These are phyloP conservation scores for Solanum ahanhuiri DNA, from an alignment of 257 asterid species.

Conservation along the genomic window DNA sequence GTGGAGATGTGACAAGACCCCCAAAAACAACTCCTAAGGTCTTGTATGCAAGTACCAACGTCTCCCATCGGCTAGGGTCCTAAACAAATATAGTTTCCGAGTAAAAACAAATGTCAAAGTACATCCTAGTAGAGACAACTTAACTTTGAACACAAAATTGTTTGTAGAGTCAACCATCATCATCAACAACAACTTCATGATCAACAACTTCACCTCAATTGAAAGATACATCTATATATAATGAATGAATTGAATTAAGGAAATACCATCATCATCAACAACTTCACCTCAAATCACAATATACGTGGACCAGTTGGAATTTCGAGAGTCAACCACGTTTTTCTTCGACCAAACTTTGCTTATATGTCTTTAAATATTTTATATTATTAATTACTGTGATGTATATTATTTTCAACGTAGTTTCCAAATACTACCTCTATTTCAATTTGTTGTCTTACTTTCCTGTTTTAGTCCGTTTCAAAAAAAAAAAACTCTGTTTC, in stretches of 20 bases:
- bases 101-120: background rate
- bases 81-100: background rate
- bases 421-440: background rate
- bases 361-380: background rate
- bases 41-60: constrained; percentile 28
- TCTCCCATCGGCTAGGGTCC: constrained; percentile 15
- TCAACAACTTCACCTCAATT: background rate
- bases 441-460: background rate
- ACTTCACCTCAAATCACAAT: background rate
- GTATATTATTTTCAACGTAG: background rate
- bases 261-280: background rate
- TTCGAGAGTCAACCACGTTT: background rate
- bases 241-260: background rate
- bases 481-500: background rate
- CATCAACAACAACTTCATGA: background rate
- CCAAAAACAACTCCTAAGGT: constrained; percentile 42
- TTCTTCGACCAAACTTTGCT: background rate
- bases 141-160: background rate
- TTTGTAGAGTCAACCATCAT: background rate
- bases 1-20: constrained; percentile 43
- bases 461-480: background rate
- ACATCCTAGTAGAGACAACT: background rate
- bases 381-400: background rate
- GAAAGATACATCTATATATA: background rate
- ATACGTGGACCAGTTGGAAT: background rate